phyloP scores from a whole-genome alignment of 164 flowering plant genomes.

The Berberis thunbergii region DNA sequence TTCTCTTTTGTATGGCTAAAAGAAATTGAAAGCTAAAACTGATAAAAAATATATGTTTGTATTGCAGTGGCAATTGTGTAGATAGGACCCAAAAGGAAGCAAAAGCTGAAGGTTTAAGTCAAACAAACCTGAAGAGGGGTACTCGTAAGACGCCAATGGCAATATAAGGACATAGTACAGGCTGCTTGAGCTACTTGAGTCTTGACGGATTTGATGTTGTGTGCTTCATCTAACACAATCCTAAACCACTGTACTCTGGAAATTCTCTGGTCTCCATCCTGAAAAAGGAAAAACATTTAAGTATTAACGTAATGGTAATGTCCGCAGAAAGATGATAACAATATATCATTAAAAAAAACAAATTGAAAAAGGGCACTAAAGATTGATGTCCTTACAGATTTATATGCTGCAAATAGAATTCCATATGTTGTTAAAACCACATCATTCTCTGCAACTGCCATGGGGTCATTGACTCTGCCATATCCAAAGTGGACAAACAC shows the following conservation, averaged over 20 bases:
- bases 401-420: conserved; percentile 45
- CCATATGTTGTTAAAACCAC: conserved; percentile 89
- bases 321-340: background rate
- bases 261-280: conserved; percentile 45
- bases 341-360: background rate
- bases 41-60: no score
- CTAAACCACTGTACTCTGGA: conserved; percentile 61
- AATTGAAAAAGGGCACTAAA: background rate
- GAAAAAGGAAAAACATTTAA: conserved; percentile 1
- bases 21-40: no score
- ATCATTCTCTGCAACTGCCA: conserved; percentile 39
- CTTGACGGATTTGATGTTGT: conserved; percentile 57
- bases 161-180: conserved; percentile 41
- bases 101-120: background rate
- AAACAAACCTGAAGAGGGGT: conserved; percentile 72
- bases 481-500: conserved; percentile 68
- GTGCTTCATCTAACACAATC: conserved; percentile 86
- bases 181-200: conserved; percentile 60
- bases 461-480: conserved; percentile 42
- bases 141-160: conserved; percentile 88
- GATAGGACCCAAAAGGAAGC: no score
- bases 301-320: background rate
- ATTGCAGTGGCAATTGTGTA: no score
- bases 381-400: conserved; percentile 27
- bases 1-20: no score